Evolutionary conservation across 2,329 filamentous ascomycete genomes (phyloP).

Genomic region (Hymenoscyphus occultus): DNA sequence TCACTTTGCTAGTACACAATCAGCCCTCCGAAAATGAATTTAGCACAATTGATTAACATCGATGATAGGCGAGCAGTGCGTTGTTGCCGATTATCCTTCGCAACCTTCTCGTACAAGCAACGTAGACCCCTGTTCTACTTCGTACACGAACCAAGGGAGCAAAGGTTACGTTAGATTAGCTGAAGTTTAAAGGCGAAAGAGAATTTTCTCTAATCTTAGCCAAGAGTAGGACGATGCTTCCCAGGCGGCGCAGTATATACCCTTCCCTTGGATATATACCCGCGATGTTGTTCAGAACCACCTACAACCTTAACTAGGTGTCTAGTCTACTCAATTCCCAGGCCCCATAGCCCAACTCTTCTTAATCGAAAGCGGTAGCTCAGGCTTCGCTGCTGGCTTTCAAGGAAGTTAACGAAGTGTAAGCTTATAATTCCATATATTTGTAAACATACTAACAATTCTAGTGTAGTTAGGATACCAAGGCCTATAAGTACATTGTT

Average conservation of each 20-base stretch:
- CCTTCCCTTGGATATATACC: not conserved
- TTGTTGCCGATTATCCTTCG: not conserved
- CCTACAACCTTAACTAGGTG: not conserved
- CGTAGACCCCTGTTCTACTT: not conserved
- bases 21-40: not conserved
- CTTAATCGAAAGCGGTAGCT: slow-evolving; percentile 13
- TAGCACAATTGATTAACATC: not conserved
- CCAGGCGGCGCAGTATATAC: not conserved
- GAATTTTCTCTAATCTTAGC: not conserved
- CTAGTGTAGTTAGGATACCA: slow-evolving; percentile 24
- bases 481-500: slow-evolving; percentile 20
- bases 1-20: not conserved
- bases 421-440: slow-evolving; percentile 12
- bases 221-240: not conserved
- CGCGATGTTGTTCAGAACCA: not conserved
- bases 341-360: not conserved
- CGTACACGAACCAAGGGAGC: not conserved
- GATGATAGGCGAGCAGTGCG: not conserved
- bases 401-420: slow-evolving; percentile 26
- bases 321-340: not conserved
- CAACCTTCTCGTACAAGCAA: not conserved
- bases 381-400: slow-evolving; percentile 25
- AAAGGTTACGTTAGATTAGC: not conserved
- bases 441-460: slow-evolving; percentile 11
- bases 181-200: not conserved